These are phyloP conservation scores for Naganishia cerealis DNA, from an alignment of 1,284 basidiomycete genomes.

Conservation along the genomic window DNA sequence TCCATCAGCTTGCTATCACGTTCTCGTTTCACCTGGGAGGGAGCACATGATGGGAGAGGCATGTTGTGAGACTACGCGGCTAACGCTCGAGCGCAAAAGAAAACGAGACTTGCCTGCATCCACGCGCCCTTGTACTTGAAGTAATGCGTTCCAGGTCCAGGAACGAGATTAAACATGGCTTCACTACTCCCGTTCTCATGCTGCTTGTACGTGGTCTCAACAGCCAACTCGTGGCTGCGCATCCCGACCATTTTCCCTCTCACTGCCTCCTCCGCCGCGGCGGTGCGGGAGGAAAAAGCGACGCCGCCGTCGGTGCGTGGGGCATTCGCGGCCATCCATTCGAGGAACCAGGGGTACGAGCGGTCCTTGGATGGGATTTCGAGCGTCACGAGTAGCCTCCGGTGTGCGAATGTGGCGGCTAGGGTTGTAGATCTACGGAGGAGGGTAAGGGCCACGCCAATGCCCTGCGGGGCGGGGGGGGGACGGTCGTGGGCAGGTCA, in stretches of 20 bases:
- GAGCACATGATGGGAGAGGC: not conserved
- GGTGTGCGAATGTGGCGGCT: conserved; percentile 72
- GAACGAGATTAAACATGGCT: conserved; percentile 86
- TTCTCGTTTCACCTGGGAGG: conserved; percentile 79
- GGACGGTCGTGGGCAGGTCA: not conserved
- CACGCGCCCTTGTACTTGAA: conserved; percentile 86
- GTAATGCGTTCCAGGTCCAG: conserved; percentile 92
- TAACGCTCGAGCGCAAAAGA: no score
- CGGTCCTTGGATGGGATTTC: conserved; percentile 96
- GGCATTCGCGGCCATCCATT: conserved; percentile 76
- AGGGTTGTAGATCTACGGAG: conserved; percentile 71
- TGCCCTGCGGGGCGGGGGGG: conserved; percentile 72
- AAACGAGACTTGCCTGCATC: conserved; percentile 90
- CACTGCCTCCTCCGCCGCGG: conserved; percentile 20
- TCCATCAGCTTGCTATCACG: conserved; percentile 89
- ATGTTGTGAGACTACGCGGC: no score
- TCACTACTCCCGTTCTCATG: conserved; percentile 83
- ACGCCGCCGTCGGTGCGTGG: conserved; percentile 35
- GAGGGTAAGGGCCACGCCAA: conserved; percentile 76
- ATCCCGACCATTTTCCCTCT: conserved; percentile 59
- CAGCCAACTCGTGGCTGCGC: conserved; percentile 85
- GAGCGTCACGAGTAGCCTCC: conserved; percentile 87
- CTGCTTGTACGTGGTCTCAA: conserved; percentile 86
- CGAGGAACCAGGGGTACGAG: conserved; percentile 93
- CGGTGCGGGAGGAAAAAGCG: not conserved